Base-by-base conservation (phyloP, 352 stramenopile species). In the Thraustochytrium sp. region DNA sequence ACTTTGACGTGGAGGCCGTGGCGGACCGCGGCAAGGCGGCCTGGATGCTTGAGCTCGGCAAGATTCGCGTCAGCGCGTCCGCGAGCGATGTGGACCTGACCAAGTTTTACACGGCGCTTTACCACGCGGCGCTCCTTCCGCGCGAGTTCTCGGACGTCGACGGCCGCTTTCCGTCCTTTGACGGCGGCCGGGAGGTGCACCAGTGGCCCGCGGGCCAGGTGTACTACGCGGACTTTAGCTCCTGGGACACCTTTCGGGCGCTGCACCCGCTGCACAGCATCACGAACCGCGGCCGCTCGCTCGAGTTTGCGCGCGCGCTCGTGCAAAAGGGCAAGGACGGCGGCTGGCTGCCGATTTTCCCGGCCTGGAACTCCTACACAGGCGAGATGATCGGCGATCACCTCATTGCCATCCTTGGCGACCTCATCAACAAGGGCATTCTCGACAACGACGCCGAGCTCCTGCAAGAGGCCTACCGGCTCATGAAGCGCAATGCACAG, bases 301-400 rank as follows among this genome's bases (percentile, higher is more conserved):
- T 46, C n/a, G 62, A 74, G 5, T 74, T 74, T 54, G 42, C 42
- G 29, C 23, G 42, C 31, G 9, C 62, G n/a, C 42, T 74, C 42
- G 36, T 74, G 62, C 36, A 56, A 46, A 46, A 56, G 42, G 36
- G 42, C 5, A 56, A 56, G 29, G 36, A 74, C 36, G 62, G 36
- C 11, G 62, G 62, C 26, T 54, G 62, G 36, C 42, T 74, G 31
- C 62, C 62, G 8, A 54, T 74, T 21, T 74, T 46, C 16, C 36
- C 36, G 5, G 36, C 42, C 5, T 74, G 36, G 62, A 54, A 54
- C 62, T 56, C 36, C 23, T 46, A 74, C 36, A 74, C 62, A 11
- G 62, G 42, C n/a, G 36, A 54, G 36, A 74, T 74, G 62, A 74
- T 74, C 38, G 62, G 62, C 62, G 36, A 56, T n/a, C 62, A 74